These are phyloP conservation scores for Pyracantha coccinea DNA, from an alignment of 331 rosid genomes.

Conservation along the genomic window DNA sequence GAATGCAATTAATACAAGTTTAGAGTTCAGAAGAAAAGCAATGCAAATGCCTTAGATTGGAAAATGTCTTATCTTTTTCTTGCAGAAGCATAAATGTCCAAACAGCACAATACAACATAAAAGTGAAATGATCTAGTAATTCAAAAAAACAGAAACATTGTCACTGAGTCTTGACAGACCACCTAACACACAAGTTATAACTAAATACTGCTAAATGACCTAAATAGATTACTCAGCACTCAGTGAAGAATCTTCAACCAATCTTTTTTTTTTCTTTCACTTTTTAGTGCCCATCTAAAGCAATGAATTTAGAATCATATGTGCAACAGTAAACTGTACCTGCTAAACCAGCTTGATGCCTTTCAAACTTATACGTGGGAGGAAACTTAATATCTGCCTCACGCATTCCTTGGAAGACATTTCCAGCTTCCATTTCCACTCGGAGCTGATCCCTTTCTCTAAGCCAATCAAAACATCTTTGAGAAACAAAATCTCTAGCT, in stretches of 20 bases:
- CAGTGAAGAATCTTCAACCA: neutral
- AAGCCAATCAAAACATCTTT: conserved; percentile 98
- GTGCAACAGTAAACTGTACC: conserved; percentile 34
- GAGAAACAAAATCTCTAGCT: conserved; percentile 95
- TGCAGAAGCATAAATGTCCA: neutral
- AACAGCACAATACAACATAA: neutral
- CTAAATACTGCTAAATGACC: neutral
- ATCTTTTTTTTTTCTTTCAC: neutral
- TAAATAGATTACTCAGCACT: neutral
- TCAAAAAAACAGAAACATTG: neutral
- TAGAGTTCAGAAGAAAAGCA: conserved; percentile 1
- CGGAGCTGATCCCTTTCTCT: conserved; percentile 94
- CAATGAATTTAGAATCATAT: neutral
- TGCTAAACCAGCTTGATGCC: conserved; percentile 91
- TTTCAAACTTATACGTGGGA: conserved; percentile 96
- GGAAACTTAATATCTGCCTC: conserved; percentile 85
- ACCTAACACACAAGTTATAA: neutral
- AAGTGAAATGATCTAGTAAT: neutral
- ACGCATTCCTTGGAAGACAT: conserved; percentile 98
- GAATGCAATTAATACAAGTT: neutral
- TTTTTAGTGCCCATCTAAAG: neutral
- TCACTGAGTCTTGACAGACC: neutral
- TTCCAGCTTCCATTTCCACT: conserved; percentile 93
- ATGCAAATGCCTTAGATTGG: neutral
- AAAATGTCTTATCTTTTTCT: neutral